Conservation (phyloP, 139 green algal species). For the Dunaliella primolecta region DNA sequence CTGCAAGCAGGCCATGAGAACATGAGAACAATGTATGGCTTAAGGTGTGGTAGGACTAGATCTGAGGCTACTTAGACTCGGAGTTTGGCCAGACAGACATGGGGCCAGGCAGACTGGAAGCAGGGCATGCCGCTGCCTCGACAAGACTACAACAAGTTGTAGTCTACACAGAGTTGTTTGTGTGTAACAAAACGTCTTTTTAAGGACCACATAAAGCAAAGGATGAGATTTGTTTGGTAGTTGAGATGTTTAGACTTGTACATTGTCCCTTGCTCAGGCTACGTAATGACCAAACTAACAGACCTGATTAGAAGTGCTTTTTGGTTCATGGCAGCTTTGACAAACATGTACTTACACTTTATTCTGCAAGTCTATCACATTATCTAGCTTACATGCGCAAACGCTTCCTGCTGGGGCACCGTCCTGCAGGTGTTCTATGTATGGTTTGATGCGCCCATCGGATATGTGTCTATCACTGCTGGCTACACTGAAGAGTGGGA, state of each 20-base stretch:
- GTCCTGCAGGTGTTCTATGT: conserved; percentile 92
- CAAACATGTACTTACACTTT: too few relatives aligned
- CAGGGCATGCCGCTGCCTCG: conserved; percentile 94
- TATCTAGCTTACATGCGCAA: too few relatives aligned
- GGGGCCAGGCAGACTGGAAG: conserved; percentile 74
- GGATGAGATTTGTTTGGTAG: too few relatives aligned
- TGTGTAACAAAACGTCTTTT: too few relatives aligned
- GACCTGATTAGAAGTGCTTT: neutral
- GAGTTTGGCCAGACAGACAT: too few relatives aligned
- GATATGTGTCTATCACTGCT: conserved; percentile 97
- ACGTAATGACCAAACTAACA: neutral
- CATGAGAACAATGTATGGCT: conserved; percentile 79
- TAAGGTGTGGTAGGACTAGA: neutral
- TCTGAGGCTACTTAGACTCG: too few relatives aligned
- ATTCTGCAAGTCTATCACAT: too few relatives aligned
- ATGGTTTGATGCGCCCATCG: conserved; percentile 98
- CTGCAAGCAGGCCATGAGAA: conserved; percentile 78
- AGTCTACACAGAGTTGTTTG: too few relatives aligned
- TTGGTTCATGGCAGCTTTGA: too few relatives aligned
- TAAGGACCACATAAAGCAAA: too few relatives aligned
- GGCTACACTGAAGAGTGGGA: conserved; percentile 85
- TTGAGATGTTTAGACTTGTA: neutral
- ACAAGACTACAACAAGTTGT: too few relatives aligned
- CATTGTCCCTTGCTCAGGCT: neutral
- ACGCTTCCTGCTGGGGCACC: too few relatives aligned